A percentile compares a stretch with the other conserved stretches of the same genome.
These are phyloP conservation scores for Daldinia vernicosa DNA, from an alignment of 495 filamentous ascomycete genomes.

Conservation along the genomic window DNA sequence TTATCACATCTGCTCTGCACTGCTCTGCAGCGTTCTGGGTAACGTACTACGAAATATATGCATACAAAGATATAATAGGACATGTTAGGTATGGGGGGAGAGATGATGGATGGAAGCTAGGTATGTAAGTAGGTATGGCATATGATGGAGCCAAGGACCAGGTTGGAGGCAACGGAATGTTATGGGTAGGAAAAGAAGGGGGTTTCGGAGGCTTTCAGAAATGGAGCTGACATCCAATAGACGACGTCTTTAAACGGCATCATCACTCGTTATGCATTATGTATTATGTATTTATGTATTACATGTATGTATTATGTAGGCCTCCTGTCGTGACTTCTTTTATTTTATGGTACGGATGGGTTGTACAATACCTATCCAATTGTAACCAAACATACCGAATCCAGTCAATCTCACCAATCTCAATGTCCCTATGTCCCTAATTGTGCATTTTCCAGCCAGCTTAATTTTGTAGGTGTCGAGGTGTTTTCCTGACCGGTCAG, in stretches of 20 bases:
- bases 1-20: conserved; percentile 27
- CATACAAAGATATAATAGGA: not conserved
- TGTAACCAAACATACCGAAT: not conserved
- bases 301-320: not conserved
- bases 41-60: conserved; percentile 2
- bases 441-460: not conserved
- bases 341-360: not conserved
- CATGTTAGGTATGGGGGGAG: not conserved
- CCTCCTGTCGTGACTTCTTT: not conserved
- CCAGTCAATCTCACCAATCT: not conserved
- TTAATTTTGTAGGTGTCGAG: not conserved
- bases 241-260: not conserved
- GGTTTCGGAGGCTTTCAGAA: conserved; percentile 16
- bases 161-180: conserved; percentile 30
- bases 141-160: conserved; percentile 34
- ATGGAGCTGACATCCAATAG: conserved; percentile 22
- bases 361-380: not conserved
- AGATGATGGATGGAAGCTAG: too few relatives aligned
- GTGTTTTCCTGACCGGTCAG: not conserved
- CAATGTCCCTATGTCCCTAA: not conserved
- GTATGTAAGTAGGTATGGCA: not conserved
- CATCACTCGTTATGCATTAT: not conserved
- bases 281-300: not conserved
- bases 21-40: conserved; percentile 25
- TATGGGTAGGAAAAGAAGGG: conserved; percentile 5